Percentiles rank a stretch among this genome's conserved stretches.
Conservation (phyloP, 768 basidiomycete species). For the Stropharia rugosoannulata region DNA sequence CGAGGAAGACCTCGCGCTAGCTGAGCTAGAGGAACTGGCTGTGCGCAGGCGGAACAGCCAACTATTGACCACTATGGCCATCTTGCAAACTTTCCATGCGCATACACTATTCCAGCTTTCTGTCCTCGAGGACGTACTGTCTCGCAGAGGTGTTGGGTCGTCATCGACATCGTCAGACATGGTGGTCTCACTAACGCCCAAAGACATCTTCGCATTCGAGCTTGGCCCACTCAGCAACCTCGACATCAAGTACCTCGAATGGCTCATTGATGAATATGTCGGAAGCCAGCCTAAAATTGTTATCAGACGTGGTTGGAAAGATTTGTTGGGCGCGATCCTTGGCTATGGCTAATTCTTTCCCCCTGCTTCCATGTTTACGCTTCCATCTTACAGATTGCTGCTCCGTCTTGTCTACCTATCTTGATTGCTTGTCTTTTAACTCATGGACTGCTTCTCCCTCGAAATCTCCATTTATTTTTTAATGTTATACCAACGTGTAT, state of each 20-base stretch:
- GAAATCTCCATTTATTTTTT: not conserved
- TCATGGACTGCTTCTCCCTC: not conserved
- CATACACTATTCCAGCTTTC: slow-evolving; percentile 60
- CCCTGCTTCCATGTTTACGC: not conserved
- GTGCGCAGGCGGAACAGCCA: slow-evolving; percentile 30
- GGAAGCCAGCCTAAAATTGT: slow-evolving; percentile 41
- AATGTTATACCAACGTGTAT: not conserved
- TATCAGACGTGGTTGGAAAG: slow-evolving; percentile 50
- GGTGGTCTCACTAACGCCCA: slow-evolving; percentile 50
- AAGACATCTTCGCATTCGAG: slow-evolving; percentile 66
- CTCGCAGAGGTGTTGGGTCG: slow-evolving; percentile 5
- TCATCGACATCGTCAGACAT: slow-evolving; percentile 1
- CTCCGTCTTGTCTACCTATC: not conserved
- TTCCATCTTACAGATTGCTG: not conserved
- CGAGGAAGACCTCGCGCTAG: slow-evolving; percentile 12
- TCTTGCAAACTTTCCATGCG: slow-evolving; percentile 70
- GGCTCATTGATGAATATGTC: slow-evolving; percentile 70
- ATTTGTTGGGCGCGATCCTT: slow-evolving; percentile 45
- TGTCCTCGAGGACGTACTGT: slow-evolving; percentile 26
- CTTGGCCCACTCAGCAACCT: slow-evolving; percentile 70
- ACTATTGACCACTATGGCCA: slow-evolving; percentile 47
- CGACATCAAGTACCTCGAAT: slow-evolving; percentile 77
- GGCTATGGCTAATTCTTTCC: slow-evolving; percentile 32
- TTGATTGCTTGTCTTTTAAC: not conserved
- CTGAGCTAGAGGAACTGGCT: slow-evolving; percentile 16